phyloP scores from a whole-genome alignment of 768 basidiomycete species.

The Amanita rubescens region DNA sequence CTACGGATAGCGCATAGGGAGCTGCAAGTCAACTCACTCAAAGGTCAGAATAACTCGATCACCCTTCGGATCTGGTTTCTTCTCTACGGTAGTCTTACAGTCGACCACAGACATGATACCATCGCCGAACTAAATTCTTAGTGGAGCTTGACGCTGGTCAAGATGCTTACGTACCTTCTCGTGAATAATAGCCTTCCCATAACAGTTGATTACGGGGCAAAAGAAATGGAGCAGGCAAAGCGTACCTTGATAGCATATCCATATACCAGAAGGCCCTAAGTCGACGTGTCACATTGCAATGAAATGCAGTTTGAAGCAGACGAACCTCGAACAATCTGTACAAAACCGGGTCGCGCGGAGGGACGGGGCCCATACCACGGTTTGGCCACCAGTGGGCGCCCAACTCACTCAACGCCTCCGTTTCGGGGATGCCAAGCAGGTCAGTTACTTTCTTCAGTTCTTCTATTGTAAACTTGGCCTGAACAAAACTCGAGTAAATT shows the following conservation, averaged over 20 bases:
- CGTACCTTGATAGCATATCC: conserved; percentile 72
- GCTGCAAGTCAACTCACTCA: conserved; percentile 44
- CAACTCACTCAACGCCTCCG: conserved; percentile 33
- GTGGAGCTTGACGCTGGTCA: background rate
- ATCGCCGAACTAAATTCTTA: conserved; percentile 58
- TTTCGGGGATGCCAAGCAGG: conserved; percentile 40
- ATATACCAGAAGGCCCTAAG: conserved; percentile 64
- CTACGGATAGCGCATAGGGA: background rate
- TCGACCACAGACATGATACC: conserved; percentile 93
- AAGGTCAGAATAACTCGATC: conserved; percentile 75
- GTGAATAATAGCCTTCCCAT: conserved; percentile 56
- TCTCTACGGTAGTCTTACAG: conserved; percentile 60
- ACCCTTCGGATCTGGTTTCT: conserved; percentile 70
- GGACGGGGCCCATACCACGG: conserved; percentile 60
- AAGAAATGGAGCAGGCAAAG: background rate
- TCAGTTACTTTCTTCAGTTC: conserved; percentile 49
- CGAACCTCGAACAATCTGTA: conserved; percentile 76
- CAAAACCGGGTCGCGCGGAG: conserved; percentile 72
- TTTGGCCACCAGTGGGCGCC: conserved; percentile 71
- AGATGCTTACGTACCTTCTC: conserved; percentile 45
- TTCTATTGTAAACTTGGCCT: conserved; percentile 64
- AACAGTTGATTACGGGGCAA: background rate
- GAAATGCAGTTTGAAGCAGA: background rate
- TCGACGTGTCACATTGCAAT: background rate
- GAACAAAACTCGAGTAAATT: background rate